Conservation (phyloP, 345 rosid species). For the Laguncularia racemosa region DNA sequence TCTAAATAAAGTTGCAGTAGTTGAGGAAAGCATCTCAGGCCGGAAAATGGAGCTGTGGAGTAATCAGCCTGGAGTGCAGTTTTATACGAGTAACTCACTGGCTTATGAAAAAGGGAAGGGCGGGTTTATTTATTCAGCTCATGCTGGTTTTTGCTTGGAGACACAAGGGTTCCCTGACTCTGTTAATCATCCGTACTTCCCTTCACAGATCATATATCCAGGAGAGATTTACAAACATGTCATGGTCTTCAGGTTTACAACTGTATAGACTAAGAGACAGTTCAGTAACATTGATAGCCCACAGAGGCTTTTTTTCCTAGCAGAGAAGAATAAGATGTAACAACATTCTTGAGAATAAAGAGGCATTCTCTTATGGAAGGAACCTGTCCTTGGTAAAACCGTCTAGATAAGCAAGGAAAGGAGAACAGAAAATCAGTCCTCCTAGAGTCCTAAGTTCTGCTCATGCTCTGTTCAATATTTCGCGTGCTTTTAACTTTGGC, state of each 20-base stretch:
- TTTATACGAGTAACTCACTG: slow-evolving; percentile 50
- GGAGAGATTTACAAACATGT: slow-evolving; percentile 44
- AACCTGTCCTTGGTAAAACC: no score
- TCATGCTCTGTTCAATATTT: no score
- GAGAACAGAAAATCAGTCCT: no score
- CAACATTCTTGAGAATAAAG: no score
- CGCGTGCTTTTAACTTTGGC: no score
- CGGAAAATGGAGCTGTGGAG: slow-evolving; percentile 69
- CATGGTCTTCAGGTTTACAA: slow-evolving; percentile 62
- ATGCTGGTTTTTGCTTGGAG: slow-evolving; percentile 60
- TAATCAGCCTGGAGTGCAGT: slow-evolving; percentile 58
- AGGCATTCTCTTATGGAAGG: no score
- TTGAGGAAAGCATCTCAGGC: slow-evolving; percentile 45
- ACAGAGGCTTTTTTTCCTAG: no score
- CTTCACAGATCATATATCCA: slow-evolving; percentile 54
- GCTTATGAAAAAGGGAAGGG: slow-evolving; percentile 40
- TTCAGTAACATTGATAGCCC: not conserved
- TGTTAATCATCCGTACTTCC: slow-evolving; percentile 63
- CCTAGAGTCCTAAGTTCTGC: no score
- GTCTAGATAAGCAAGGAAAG: no score
- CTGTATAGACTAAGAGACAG: slow-evolving; percentile 8
- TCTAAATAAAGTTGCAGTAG: slow-evolving; percentile 44
- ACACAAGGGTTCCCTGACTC: slow-evolving; percentile 81
- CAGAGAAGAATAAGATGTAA: no score
- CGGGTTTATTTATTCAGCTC: slow-evolving; percentile 30